These are phyloP conservation scores for Aristolochia fimbriata DNA, from an alignment of 164 flowering plant species.

Conservation along the genomic window DNA sequence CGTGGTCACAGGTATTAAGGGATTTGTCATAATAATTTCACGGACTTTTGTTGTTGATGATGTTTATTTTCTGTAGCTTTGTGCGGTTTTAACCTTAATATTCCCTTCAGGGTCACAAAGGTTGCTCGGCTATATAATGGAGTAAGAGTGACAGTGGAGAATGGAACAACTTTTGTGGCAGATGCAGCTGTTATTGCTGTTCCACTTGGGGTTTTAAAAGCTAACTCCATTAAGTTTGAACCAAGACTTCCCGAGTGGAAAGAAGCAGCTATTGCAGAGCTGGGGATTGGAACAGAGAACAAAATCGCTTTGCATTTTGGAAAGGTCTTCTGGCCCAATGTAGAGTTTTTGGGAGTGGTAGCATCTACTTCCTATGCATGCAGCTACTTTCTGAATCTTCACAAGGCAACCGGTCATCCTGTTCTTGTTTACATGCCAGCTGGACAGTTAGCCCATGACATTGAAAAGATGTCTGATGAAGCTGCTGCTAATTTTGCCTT, in stretches of 20 bases:
- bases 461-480: constrained; percentile 90
- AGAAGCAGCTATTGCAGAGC: constrained; percentile 66
- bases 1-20: constrained; percentile 55
- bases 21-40: too few relatives aligned
- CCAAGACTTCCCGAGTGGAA: constrained; percentile 93
- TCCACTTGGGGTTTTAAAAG: constrained; percentile 82
- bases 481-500: constrained; percentile 85
- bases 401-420: constrained; percentile 86
- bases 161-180: constrained; percentile 63
- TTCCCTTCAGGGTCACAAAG: constrained; percentile 49
- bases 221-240: constrained; percentile 55
- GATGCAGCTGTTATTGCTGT: constrained; percentile 82
- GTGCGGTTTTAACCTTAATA: background rate
- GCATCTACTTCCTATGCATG: constrained; percentile 76
- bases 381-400: constrained; percentile 92
- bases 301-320: constrained; percentile 80
- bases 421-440: constrained; percentile 98
- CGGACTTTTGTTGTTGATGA: too few relatives aligned
- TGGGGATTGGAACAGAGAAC: constrained; percentile 88
- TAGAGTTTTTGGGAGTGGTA: constrained; percentile 90
- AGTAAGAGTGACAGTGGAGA: constrained; percentile 69
- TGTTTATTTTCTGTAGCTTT: too few relatives aligned
- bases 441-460: constrained; percentile 75
- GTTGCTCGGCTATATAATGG: constrained; percentile 45
- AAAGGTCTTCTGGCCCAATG: constrained; percentile 95